Percentiles rank a stretch among this genome's conserved stretches.
These are phyloP conservation scores for Kluyveromyces nonfermentans DNA, from an alignment of 805 yeast species.

Conservation along the genomic window DNA sequence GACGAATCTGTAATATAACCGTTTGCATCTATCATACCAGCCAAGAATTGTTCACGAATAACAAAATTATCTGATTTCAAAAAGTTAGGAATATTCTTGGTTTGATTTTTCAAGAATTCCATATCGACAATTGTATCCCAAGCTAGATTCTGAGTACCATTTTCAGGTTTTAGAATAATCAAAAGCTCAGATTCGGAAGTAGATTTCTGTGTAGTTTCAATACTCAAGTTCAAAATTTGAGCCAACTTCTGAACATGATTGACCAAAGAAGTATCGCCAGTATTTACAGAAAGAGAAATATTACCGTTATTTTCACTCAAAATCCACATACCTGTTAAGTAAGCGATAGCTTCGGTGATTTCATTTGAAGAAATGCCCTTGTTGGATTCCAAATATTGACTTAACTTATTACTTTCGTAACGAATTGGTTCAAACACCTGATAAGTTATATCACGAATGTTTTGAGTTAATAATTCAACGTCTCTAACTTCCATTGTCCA, in stretches of 20 bases:
- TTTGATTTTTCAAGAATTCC: slow-evolving; percentile 9
- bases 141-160: slow-evolving; percentile 11
- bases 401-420: slow-evolving; percentile 23
- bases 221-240: neutral
- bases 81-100: slow-evolving; percentile 25
- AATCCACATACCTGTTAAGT: slow-evolving; percentile 33
- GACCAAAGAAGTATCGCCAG: neutral
- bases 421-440: slow-evolving; percentile 32
- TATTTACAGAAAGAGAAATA: neutral
- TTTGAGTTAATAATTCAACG: slow-evolving; percentile 16
- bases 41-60: slow-evolving; percentile 35
- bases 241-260: neutral
- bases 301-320: slow-evolving; percentile 21
- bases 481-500: slow-evolving; percentile 37
- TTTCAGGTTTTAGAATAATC: neutral
- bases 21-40: slow-evolving; percentile 35
- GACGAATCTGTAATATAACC: slow-evolving; percentile 20
- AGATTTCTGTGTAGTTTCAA: slow-evolving; percentile 2
- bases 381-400: slow-evolving; percentile 12
- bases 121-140: slow-evolving; percentile 15
- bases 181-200: slow-evolving; percentile 1
- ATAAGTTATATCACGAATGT: slow-evolving; percentile 25
- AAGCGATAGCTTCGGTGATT: slow-evolving; percentile 20
- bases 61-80: slow-evolving; percentile 26
- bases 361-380: slow-evolving; percentile 1